These are phyloP conservation scores for Ilyonectria destructans DNA, from an alignment of 2,329 filamentous ascomycete genomes.

Conservation along the genomic window DNA sequence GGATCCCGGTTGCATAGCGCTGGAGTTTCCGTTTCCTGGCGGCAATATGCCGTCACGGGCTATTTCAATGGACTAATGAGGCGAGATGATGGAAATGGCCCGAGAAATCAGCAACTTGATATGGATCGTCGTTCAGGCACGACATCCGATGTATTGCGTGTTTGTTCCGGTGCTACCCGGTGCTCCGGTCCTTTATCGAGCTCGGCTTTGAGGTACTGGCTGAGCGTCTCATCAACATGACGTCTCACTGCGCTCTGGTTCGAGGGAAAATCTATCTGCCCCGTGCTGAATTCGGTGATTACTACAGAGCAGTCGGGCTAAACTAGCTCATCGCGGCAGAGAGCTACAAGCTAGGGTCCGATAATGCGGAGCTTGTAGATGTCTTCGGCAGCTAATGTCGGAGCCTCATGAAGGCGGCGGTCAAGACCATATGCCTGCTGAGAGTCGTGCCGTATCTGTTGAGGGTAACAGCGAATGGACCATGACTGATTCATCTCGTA, in stretches of 20 bases:
- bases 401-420: not conserved
- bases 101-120: slow-evolving; percentile 18
- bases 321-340: not conserved
- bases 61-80: slow-evolving; percentile 12
- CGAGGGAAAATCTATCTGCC: not conserved
- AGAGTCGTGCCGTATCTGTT: not conserved
- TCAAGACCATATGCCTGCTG: not conserved
- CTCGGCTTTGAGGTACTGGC: not conserved
- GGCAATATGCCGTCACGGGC: not conserved
- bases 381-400: not conserved
- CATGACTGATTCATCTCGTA: not conserved
- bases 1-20: slow-evolving; percentile 39
- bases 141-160: slow-evolving; percentile 6
- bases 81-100: slow-evolving; percentile 17
- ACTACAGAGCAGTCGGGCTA: not conserved
- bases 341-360: not conserved
- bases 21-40: slow-evolving; percentile 38
- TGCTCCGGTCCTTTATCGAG: not conserved
- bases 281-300: not conserved
- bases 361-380: not conserved
- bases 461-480: not conserved
- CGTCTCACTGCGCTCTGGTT: not conserved
- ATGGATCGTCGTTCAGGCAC: slow-evolving; percentile 12
- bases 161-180: slow-evolving; percentile 9
- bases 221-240: not conserved